Conservation (phyloP, 768 basidiomycete genomes). For the Russula sp. region DNA sequence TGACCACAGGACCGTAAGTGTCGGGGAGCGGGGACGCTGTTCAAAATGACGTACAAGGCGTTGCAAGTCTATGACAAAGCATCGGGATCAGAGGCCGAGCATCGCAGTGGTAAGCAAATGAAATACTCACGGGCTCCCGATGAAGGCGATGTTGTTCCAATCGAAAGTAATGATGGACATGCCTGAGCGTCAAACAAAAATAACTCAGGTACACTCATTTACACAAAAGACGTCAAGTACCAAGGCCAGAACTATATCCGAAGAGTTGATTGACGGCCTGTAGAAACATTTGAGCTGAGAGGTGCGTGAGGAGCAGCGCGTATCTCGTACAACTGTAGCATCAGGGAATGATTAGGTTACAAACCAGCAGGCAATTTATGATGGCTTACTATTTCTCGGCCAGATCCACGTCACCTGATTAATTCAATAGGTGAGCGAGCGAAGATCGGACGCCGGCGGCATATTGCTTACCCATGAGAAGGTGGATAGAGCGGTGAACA, state of each 20-base stretch:
- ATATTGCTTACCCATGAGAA: constrained; percentile 30
- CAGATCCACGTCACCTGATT: constrained; percentile 31
- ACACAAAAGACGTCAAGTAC: constrained; percentile 3
- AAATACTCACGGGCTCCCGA: constrained; percentile 30
- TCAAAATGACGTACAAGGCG: constrained; percentile 51
- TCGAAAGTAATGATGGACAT: constrained; percentile 82
- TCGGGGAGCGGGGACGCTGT: background rate
- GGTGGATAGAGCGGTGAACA: constrained; percentile 31
- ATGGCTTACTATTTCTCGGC: constrained; percentile 27
- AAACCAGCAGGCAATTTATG: background rate
- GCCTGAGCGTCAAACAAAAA: constrained; percentile 23
- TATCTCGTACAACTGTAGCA: constrained; percentile 28
- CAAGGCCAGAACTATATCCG: constrained; percentile 40
- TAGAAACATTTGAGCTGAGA: constrained; percentile 2
- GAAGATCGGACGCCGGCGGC: background rate
- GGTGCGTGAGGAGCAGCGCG: background rate
- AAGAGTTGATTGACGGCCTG: constrained; percentile 51
- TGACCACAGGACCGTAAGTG: constrained; percentile 13
- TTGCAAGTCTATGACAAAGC: constrained; percentile 46
- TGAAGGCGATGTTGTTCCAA: constrained; percentile 51
- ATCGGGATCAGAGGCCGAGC: background rate
- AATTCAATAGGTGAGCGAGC: background rate
- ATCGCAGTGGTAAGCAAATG: background rate
- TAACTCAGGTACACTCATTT: background rate
- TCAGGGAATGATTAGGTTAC: background rate